Percentiles rank a stretch among this genome's conserved stretches.
These are phyloP conservation scores for Penicillium arizonense DNA, from an alignment of 495 filamentous ascomycete species.

Conservation along the genomic window DNA sequence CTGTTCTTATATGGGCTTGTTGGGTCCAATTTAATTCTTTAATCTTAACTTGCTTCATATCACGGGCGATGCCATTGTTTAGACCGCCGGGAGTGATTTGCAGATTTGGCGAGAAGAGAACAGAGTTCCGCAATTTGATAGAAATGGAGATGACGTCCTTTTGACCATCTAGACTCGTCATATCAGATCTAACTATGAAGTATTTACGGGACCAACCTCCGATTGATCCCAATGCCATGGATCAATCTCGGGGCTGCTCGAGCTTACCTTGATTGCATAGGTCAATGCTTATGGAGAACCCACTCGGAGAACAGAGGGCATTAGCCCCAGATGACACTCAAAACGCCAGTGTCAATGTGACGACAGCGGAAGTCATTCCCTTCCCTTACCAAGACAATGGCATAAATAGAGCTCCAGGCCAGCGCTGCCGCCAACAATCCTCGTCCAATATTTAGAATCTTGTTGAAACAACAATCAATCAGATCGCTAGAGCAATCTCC, in stretches of 20 bases:
- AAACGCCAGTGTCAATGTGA: conserved; percentile 2
- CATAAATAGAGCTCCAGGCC: too few relatives aligned
- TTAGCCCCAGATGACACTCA: neutral
- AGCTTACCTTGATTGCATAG: too few relatives aligned
- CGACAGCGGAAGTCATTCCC: neutral
- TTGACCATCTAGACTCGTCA: neutral
- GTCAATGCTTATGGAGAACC: too few relatives aligned
- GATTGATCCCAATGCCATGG: conserved; percentile 5
- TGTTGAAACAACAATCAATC: too few relatives aligned
- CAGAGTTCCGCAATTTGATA: neutral
- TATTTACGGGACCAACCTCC: conserved; percentile 13
- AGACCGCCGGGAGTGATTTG: neutral
- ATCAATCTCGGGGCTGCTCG: neutral
- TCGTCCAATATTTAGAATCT: too few relatives aligned
- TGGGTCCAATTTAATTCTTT: conserved; percentile 29
- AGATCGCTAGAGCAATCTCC: too few relatives aligned
- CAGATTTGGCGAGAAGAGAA: too few relatives aligned
- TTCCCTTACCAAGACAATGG: neutral
- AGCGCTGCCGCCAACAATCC: too few relatives aligned
- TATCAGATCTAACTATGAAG: neutral
- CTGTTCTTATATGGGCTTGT: conserved; percentile 28
- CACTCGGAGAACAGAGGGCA: neutral
- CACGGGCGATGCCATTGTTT: conserved; percentile 23
- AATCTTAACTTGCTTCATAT: conserved; percentile 25
- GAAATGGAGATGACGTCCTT: conserved; percentile 18